Evolutionary conservation across 441 rosid species (phyloP), one percentile per base, ranked within the genome.

Genomic region (Populus tomentosa): DNA sequence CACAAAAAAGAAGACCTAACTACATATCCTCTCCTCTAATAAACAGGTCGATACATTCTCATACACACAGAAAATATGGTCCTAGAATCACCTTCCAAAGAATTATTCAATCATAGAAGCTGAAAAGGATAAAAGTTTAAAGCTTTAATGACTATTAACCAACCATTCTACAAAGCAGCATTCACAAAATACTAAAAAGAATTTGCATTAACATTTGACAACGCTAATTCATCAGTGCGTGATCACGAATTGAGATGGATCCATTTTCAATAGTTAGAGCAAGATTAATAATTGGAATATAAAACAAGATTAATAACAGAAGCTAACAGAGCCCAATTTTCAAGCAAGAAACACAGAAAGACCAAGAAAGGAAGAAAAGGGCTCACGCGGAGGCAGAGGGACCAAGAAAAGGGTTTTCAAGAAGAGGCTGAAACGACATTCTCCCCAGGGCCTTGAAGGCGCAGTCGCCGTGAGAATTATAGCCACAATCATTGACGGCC

Each of bases 351-450:
- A 50, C 18, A 76, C 35, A 23, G 67, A 66, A 11, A 33, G 13
- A 42, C 24, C 14, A 35, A 21, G 33, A 10, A 26, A 33, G 69
- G 70, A 26, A 53, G 33, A 13, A 33, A 6, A 91, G 83, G 16
- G 75, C 93, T 80, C 30, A 90, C 98, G 96, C 84, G 46, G 98
- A 95, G 70, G 97, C 90, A 61, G 97, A 90, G 62, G 97, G 97
- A 11, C 99, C 97, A 67, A 93, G 93, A 78, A 92, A 79, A 68
- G 96, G 98, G 80, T 92, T 93, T 87, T 95, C 97, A 14, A 87
- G 81, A 76, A 93, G 85, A 35, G 91, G 96, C 84, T 95, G 99
- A 46, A 93, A 93, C 21, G 96, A 88, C 71, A 88, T 75, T 78
- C 87, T 83, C 6, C 92, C 85, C 5, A 89, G 81, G 70, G 79